Percentiles rank a stretch among this genome's conserved stretches.
These are phyloP conservation scores for Aotearoamyces nothofagi DNA, from an alignment of 2,329 filamentous ascomycete species.

Conservation along the genomic window DNA sequence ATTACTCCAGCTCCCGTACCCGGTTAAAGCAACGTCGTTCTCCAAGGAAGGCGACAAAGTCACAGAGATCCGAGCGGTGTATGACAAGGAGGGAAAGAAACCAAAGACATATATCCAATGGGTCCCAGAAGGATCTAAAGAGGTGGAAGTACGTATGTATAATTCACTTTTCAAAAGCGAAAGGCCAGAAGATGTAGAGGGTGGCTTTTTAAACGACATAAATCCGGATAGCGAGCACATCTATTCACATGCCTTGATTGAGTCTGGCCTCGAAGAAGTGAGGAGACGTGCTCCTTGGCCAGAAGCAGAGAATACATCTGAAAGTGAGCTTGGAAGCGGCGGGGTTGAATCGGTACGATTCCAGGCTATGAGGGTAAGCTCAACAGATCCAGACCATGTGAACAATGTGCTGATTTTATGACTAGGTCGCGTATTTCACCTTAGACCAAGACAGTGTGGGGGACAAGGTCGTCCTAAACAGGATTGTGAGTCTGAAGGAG, in stretches of 20 bases:
- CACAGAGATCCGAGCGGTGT: constrained; percentile 48
- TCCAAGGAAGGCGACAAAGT: constrained; percentile 50
- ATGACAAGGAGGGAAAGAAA: constrained; percentile 55
- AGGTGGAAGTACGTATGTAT: constrained; percentile 64
- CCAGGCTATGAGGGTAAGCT: constrained; percentile 82
- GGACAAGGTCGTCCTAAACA: constrained; percentile 75
- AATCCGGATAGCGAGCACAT: constrained; percentile 73
- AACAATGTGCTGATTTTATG: too few relatives aligned
- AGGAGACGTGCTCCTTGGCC: constrained; percentile 64
- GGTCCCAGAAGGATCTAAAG: constrained; percentile 57
- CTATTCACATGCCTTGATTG: constrained; percentile 65
- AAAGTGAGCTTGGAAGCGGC: constrained; percentile 42
- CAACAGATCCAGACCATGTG: too few relatives aligned
- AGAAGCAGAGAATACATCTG: constrained; percentile 40
- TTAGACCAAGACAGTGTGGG: constrained; percentile 65
- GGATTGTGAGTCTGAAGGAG: constrained; percentile 75
- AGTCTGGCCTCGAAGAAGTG: constrained; percentile 72
- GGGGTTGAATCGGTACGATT: constrained; percentile 70
- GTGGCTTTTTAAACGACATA: constrained; percentile 71
- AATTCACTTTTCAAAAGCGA: constrained; percentile 77
- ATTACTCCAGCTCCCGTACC: constrained; percentile 53
- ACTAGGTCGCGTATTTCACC: constrained; percentile 47
- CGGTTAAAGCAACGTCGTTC: constrained; percentile 54
- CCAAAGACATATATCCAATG: constrained; percentile 84
- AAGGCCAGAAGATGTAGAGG: constrained; percentile 61